Evolutionary conservation across 2,329 filamentous ascomycete species (phyloP).

Genomic region (Colletotrichum nymphaeae): DNA sequence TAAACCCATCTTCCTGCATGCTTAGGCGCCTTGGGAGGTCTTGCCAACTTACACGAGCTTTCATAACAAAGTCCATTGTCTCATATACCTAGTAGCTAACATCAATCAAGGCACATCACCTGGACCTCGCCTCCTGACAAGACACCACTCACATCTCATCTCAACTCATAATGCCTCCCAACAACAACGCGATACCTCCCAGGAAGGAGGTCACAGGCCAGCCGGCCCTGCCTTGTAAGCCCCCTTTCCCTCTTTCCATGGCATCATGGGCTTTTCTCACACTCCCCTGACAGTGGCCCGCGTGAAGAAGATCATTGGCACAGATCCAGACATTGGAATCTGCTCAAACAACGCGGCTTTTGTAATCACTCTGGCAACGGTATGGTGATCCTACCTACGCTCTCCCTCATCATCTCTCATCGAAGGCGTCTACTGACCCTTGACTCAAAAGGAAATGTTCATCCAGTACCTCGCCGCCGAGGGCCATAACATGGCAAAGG

Average conservation of each 20-base stretch:
- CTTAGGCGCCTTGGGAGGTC: background rate
- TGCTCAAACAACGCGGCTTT: conserved; percentile 96
- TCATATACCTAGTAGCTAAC: conserved; percentile 27
- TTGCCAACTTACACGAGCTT: background rate
- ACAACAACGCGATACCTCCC: conserved; percentile 84
- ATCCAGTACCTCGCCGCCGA: conserved; percentile 90
- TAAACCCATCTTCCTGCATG: background rate
- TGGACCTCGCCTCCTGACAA: background rate
- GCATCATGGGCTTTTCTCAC: background rate
- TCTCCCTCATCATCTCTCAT: background rate
- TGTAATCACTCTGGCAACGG: conserved; percentile 90
- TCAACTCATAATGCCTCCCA: conserved; percentile 81
- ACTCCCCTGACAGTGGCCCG: conserved; percentile 75
- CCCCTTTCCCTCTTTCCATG: too few species aligned
- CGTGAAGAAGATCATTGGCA: conserved; percentile 93
- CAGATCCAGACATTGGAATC: conserved; percentile 85
- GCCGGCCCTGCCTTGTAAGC: conserved; percentile 81
- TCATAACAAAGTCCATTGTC: conserved; percentile 33
- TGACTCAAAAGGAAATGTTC: conserved; percentile 85
- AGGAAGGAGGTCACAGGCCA: conserved; percentile 86
- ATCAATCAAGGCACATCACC: conserved; percentile 4
- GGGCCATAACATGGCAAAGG: conserved; percentile 87
- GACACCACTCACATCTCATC: background rate
- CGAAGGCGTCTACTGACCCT: background rate
- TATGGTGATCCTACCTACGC: conserved; percentile 50